Base-by-base conservation (phyloP, 2,329 filamentous ascomycete species). In the Thelonectria discophora region DNA sequence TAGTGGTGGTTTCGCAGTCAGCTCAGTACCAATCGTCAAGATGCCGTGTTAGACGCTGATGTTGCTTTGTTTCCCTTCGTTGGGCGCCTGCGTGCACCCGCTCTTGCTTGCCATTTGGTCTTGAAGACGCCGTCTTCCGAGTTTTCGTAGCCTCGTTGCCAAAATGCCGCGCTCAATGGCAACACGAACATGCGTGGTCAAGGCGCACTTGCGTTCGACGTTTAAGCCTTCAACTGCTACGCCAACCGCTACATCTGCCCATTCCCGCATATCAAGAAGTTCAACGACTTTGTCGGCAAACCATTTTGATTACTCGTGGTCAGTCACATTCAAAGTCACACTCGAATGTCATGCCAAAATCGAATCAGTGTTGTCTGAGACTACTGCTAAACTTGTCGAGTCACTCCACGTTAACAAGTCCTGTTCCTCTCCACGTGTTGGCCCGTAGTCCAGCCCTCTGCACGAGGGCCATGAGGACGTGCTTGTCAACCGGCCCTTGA, bases 341-440 rank as follows among this genome's bases (percentile, higher is more conserved):
- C 30, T 30, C 42, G 21, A 45, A 37, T 3, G 13, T 55, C 24
- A 3, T 55, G 62, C 67, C 59, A 65, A 66, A 72, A 72, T 70
- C 64, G 65, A 67, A 60, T 57, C 64, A 68, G 61, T 69, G 72
- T 72, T 72, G 69, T 60, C 67, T 72, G 71, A 72, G 68, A 74
- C 75, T 77, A 78, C 72, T 74, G 72, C 72, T 69, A 64, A 65
- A 68, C 69, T 72, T 74, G 74, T 68, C 73, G 70, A 58, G 51
- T 59, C 60, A 76, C 72, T 68, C 69, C 77, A 66, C 63, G 73
- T 75, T 65, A 73, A 72, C 74, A 77, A 74, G 70, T 70, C 74
- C 63, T 70, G 63, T 62, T 70, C 50, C 32, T 58, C 56, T 12
- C 30, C 34, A 17, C 43, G 66, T 66, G 65, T 70, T 73, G 72